Conservation (phyloP, 305 asterid genomes). For the Solanum hybrid region DNA sequence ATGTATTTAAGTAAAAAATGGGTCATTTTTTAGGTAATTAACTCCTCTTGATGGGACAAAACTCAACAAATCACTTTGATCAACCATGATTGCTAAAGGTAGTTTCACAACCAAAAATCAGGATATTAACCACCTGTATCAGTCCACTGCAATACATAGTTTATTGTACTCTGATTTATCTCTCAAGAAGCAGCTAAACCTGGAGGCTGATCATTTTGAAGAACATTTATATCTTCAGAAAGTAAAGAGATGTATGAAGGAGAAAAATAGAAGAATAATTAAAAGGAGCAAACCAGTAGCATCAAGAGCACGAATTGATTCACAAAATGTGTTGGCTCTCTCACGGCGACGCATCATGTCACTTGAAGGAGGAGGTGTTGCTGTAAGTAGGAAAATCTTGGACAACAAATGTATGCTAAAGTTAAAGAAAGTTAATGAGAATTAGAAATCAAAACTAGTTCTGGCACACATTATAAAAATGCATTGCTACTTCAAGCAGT, state of each 20-base stretch:
- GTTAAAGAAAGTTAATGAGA: conserved; percentile 39
- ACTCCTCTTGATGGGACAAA: not conserved
- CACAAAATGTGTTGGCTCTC: conserved; percentile 84
- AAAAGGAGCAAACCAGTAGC: conserved; percentile 62
- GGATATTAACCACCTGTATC: not conserved
- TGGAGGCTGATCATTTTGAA: not conserved
- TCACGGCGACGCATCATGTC: conserved; percentile 66
- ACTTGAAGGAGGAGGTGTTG: conserved; percentile 58
- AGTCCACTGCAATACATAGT: not conserved
- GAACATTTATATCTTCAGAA: not conserved
- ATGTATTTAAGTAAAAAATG: not conserved
- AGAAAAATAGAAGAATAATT: not conserved
- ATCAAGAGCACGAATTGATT: conserved; percentile 96
- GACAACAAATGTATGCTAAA: conserved; percentile 66
- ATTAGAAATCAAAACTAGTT: not conserved
- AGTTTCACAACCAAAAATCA: not conserved
- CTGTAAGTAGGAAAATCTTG: conserved; percentile 80
- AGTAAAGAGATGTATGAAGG: not conserved
- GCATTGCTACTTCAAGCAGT: not conserved
- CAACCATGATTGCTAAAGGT: not conserved
- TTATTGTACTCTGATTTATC: not conserved
- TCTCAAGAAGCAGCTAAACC: not conserved
- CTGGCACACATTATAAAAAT: not conserved
- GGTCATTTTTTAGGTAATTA: not conserved
- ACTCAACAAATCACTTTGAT: not conserved